phyloP scores from a whole-genome alignment of 495 filamentous ascomycete genomes.

The Patellaria atrata region DNA sequence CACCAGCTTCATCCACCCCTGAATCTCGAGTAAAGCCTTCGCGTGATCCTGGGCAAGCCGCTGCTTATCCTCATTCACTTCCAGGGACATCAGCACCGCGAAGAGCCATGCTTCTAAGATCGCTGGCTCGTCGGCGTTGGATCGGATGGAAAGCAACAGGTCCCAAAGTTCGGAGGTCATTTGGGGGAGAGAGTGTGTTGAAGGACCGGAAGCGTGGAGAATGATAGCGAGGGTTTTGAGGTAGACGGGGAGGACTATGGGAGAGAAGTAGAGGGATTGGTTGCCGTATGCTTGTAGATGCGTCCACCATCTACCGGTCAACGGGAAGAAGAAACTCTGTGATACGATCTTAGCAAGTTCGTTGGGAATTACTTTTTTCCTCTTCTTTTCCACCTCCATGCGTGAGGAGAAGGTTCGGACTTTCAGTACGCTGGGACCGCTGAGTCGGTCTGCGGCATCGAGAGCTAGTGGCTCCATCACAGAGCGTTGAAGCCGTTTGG shows the following conservation, averaged over 20 bases:
- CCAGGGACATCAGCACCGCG: slow-evolving; percentile 62
- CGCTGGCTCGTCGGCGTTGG: slow-evolving; percentile 28
- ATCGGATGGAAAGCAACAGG: slow-evolving; percentile 38
- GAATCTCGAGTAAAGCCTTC: slow-evolving; percentile 41
- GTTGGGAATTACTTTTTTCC: slow-evolving; percentile 55
- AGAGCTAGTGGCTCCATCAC: slow-evolving; percentile 73
- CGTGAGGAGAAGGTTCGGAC: slow-evolving; percentile 63
- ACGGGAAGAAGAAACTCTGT: slow-evolving; percentile 68
- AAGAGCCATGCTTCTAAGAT: slow-evolving; percentile 66
- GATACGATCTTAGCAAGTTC: slow-evolving; percentile 59
- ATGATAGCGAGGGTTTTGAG: slow-evolving; percentile 53
- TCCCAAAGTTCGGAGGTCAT: slow-evolving; percentile 61
- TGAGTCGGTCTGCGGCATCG: slow-evolving; percentile 49
- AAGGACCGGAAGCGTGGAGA: slow-evolving; percentile 49
- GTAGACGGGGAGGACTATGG: slow-evolving; percentile 44
- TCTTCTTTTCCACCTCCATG: slow-evolving; percentile 52
- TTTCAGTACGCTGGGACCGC: slow-evolving; percentile 74
- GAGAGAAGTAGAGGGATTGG: slow-evolving; percentile 37
- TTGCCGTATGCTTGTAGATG: slow-evolving; percentile 33
- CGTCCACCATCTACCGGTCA: slow-evolving; percentile 39
- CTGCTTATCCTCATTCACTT: slow-evolving; percentile 50
- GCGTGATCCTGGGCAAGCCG: slow-evolving; percentile 42
- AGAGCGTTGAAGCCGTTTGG: slow-evolving; percentile 44
- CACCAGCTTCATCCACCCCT: slow-evolving; percentile 56
- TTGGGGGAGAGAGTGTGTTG: slow-evolving; percentile 44